phyloP scores from a whole-genome alignment of 345 rosid genomes.

The Arabidopsis thaliana region DNA sequence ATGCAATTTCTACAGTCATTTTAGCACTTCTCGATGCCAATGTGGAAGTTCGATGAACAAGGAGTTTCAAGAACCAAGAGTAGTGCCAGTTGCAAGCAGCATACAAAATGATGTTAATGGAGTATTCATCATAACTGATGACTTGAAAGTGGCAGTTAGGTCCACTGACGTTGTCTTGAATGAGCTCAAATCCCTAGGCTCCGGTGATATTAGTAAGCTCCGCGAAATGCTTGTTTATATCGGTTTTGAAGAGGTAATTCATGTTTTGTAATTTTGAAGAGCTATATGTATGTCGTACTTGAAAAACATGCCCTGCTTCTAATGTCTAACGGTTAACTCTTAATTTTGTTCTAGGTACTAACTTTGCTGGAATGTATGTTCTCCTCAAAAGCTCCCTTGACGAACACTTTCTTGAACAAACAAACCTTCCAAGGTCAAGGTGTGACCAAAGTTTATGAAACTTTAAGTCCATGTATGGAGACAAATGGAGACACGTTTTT shows the following conservation, averaged over 20 bases:
- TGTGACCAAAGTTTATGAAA: too few relatives aligned
- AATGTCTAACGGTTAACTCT: too few relatives aligned
- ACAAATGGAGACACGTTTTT: too few relatives aligned
- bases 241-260: constrained; percentile 27
- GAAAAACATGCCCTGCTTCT: too few relatives aligned
- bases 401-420: constrained; percentile 32
- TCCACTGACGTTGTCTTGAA: constrained; percentile 11
- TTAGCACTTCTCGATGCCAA: too few relatives aligned
- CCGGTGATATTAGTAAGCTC: constrained; percentile 24
- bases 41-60: too few relatives aligned
- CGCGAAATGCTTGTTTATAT: constrained; percentile 24
- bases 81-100: too few relatives aligned
- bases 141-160: constrained; percentile 10
- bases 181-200: not conserved
- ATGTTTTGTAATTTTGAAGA: too few relatives aligned
- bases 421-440: not conserved
- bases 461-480: not conserved
- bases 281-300: too few relatives aligned
- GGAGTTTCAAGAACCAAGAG: too few relatives aligned
- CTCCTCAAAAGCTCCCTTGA: constrained; percentile 36
- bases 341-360: too few relatives aligned
- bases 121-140: constrained; percentile 37
- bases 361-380: not conserved
- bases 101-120: not conserved
- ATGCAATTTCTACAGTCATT: too few relatives aligned